Evolutionary conservation across 148 eudicot species (phyloP).

Genomic region (Amaranthus palmeri): DNA sequence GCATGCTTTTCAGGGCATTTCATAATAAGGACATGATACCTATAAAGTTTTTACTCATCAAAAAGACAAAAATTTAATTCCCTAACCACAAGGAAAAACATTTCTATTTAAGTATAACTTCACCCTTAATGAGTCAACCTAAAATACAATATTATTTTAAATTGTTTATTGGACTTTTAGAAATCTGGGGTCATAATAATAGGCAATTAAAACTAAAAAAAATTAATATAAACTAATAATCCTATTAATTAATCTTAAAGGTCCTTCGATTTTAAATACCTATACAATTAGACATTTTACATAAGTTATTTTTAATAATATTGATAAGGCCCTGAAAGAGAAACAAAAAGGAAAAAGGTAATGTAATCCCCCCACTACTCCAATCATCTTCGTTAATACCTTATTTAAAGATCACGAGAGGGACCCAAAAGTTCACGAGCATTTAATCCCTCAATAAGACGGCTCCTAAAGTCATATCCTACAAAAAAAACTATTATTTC

Average conservation of each 20-base stretch:
- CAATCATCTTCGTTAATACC: constrained; percentile 12
- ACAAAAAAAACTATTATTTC: constrained; percentile 5
- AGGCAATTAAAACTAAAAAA: no score
- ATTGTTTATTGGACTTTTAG: no score
- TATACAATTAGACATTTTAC: no score
- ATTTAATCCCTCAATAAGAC: constrained; percentile 31
- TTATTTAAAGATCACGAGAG: constrained; percentile 26
- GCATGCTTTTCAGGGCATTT: constrained; percentile 21
- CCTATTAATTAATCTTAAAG: no score
- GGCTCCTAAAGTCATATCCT: constrained; percentile 28
- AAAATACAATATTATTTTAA: no score
- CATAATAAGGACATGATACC: constrained; percentile 30
- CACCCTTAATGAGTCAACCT: neutral
- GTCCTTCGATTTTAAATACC: no score
- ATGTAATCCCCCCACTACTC: neutral
- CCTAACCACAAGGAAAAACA: constrained; percentile 19
- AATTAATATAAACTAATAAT: no score
- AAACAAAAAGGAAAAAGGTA: neutral
- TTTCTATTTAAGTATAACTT: neutral
- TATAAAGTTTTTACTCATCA: constrained; percentile 15
- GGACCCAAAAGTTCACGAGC: constrained; percentile 30
- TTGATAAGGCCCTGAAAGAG: no score
- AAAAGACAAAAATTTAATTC: neutral
- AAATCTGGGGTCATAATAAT: no score
- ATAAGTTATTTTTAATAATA: no score